These are phyloP conservation scores for Gaeumannomyces sp. DNA, from an alignment of 2,329 filamentous ascomycete species.

Conservation along the genomic window DNA sequence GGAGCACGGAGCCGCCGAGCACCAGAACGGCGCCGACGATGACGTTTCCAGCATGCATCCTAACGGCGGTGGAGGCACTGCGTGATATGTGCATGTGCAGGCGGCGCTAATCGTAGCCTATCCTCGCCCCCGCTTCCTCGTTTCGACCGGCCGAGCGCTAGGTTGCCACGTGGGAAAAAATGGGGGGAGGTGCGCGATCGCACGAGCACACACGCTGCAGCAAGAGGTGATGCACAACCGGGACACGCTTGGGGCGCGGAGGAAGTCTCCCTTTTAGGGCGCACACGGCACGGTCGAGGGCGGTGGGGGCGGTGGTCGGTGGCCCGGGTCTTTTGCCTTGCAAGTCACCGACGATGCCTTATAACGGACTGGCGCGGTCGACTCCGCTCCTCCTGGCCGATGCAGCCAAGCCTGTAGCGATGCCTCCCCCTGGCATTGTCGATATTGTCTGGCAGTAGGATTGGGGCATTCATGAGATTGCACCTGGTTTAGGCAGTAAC, in stretches of 20 bases:
- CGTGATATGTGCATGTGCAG: no score
- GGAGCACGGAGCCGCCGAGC: background rate
- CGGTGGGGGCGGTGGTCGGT: background rate
- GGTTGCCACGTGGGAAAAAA: background rate
- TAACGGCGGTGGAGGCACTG: no score
- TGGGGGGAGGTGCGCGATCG: background rate
- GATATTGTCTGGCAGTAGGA: background rate
- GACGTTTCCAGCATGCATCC: background rate
- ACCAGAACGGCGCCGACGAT: background rate
- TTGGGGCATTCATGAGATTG: background rate
- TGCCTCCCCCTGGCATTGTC: background rate
- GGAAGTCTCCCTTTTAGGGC: background rate
- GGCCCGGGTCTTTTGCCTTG: background rate
- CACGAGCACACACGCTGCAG: background rate
- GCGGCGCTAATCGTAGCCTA: no score
- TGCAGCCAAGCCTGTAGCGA: background rate
- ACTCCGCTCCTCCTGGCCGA: background rate
- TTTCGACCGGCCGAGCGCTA: background rate
- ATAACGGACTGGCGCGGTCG: background rate
- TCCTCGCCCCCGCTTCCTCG: background rate
- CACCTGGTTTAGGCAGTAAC: background rate
- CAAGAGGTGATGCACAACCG: background rate
- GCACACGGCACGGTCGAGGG: background rate
- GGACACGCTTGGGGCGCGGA: background rate
- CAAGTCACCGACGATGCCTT: background rate